A percentile compares a stretch with the other conserved stretches of the same genome.
Conservation (phyloP, 116 monocot genomes). For the Cymodocea nodosa region DNA sequence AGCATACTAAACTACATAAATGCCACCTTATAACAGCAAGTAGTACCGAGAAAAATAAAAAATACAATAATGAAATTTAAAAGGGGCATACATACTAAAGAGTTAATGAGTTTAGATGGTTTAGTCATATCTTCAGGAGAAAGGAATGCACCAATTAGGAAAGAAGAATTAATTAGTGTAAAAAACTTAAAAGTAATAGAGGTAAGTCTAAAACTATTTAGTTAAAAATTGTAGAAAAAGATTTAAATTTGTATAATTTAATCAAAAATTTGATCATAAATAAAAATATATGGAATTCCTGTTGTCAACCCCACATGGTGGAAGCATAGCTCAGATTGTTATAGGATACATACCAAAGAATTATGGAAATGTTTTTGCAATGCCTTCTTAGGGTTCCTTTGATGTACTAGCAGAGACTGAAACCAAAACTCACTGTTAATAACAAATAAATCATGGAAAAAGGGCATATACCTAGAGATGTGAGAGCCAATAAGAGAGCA, state of each 20-base stretch:
- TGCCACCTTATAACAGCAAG: not conserved
- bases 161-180: no score
- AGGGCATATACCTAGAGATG: not conserved
- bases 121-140: no score
- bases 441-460: not conserved
- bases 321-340: no score
- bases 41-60: not conserved
- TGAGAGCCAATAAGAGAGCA: not conserved
- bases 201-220: no score
- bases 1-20: not conserved
- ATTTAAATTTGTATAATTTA: no score
- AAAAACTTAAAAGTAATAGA: no score
- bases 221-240: no score
- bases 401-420: slow-evolving; percentile 80
- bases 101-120: slow-evolving; percentile 12
- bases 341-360: slow-evolving; percentile 39
- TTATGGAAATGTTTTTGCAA: slow-evolving; percentile 78
- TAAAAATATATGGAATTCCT: no score
- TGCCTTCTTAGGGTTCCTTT: slow-evolving; percentile 58
- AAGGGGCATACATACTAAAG: slow-evolving; percentile 35
- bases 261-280: no score
- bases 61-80: not conserved
- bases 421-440: slow-evolving; percentile 8
- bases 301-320: no score
- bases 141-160: no score